phyloP scores from a whole-genome alignment of 192 early-diverging fungal genomes.

The Chytriomyces sp. region DNA sequence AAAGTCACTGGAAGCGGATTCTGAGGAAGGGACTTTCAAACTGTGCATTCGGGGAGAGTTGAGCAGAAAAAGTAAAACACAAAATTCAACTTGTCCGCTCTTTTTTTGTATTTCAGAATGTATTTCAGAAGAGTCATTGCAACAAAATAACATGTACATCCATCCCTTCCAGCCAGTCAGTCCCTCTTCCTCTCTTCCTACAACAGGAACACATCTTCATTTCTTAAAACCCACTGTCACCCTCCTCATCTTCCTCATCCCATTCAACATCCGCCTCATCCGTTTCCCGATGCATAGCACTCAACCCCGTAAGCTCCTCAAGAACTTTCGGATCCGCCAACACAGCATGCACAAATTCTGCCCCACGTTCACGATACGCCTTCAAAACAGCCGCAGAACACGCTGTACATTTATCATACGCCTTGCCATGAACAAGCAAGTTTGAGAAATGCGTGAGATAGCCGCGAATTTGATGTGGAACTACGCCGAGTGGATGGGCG shows the following conservation, averaged over 20 bases:
- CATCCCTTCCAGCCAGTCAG: no score
- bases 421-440: conserved; percentile 79
- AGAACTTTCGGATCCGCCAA: conserved; percentile 77
- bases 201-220: no score
- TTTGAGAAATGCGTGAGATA: conserved; percentile 87
- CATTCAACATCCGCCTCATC: conserved; percentile 79
- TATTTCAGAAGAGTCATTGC: no score
- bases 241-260: conserved; percentile 64
- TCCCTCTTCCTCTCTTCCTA: no score
- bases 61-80: neutral
- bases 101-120: no score
- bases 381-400: conserved; percentile 75
- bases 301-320: conserved; percentile 86
- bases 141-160: no score
- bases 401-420: conserved; percentile 89
- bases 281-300: conserved; percentile 77
- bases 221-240: no score
- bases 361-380: conserved; percentile 69
- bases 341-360: conserved; percentile 75
- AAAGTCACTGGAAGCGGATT: conserved; percentile 34
- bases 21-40: neutral
- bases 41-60: neutral
- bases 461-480: conserved; percentile 95
- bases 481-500: conserved; percentile 65
- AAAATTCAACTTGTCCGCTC: neutral